A percentile compares a stretch with the other conserved stretches of the same genome.
phyloP scores from a whole-genome alignment of 495 filamentous ascomycete genomes.

The Aspergillus sclerotiicarbonarius region DNA sequence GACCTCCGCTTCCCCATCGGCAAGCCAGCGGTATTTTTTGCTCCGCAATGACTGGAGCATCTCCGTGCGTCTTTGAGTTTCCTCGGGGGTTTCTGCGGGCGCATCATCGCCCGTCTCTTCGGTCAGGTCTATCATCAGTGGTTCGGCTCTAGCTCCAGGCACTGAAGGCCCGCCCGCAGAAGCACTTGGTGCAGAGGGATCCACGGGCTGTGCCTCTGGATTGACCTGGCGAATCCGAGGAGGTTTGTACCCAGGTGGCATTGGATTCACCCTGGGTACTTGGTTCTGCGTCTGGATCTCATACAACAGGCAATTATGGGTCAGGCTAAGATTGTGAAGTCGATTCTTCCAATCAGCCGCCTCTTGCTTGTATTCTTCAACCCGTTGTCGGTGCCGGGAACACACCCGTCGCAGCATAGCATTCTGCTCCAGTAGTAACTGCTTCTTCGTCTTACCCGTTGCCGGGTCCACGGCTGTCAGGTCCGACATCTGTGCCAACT shows the following conservation, averaged over 20 bases:
- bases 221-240: slow-evolving; percentile 9
- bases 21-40: slow-evolving; percentile 29
- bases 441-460: slow-evolving; percentile 24
- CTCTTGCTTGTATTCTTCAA: slow-evolving; percentile 24
- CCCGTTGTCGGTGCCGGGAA: slow-evolving; percentile 18
- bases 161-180: neutral
- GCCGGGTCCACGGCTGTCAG: slow-evolving; percentile 13
- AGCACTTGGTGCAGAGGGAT: neutral
- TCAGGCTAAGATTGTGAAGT: slow-evolving; percentile 14
- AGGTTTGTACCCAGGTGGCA: slow-evolving; percentile 22
- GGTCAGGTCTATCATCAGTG: slow-evolving; percentile 28
- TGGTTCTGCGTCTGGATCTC: slow-evolving; percentile 22
- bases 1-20: slow-evolving; percentile 1
- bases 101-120: slow-evolving; percentile 13
- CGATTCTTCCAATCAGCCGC: slow-evolving; percentile 21
- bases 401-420: slow-evolving; percentile 22
- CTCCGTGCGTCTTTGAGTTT: slow-evolving; percentile 6
- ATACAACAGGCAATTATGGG: slow-evolving; percentile 28
- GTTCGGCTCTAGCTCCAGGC: neutral
- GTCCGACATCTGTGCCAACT: slow-evolving; percentile 14
- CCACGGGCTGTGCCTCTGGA: neutral
- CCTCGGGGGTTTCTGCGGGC: slow-evolving; percentile 6
- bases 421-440: slow-evolving; percentile 26
- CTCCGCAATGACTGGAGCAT: slow-evolving; percentile 22
- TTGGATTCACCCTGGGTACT: slow-evolving; percentile 12